Evolutionary conservation across 2,329 filamentous ascomycete genomes (phyloP).

Genomic region (Curvularia lunata): DNA sequence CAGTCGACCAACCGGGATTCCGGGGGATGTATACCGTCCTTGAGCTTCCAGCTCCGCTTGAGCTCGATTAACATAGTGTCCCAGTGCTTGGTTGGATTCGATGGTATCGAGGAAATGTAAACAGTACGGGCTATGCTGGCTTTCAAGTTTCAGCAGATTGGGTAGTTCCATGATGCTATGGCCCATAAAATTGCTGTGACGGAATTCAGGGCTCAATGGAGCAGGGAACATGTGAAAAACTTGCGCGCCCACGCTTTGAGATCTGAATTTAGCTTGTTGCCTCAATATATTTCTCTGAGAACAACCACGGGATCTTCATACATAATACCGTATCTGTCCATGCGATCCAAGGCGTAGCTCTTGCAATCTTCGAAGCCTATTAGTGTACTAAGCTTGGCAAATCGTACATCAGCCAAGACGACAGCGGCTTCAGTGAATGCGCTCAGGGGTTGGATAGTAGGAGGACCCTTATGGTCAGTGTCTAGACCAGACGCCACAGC

Average conservation of each 20-base stretch:
- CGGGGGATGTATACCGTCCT: constrained; percentile 13
- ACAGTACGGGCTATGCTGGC: constrained; percentile 20
- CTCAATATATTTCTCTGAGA: constrained; percentile 46
- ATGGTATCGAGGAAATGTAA: constrained; percentile 25
- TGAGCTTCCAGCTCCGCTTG: constrained; percentile 18
- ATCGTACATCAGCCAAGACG: constrained; percentile 32
- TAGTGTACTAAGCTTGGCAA: constrained; percentile 42
- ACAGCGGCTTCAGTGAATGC: constrained; percentile 18
- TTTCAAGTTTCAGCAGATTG: constrained; percentile 35
- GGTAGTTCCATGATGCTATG: constrained; percentile 17
- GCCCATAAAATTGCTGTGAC: not conserved
- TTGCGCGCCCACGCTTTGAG: constrained; percentile 31
- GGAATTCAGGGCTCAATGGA: not conserved
- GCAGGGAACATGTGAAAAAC: constrained; percentile 24
- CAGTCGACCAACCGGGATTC: not conserved
- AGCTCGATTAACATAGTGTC: constrained; percentile 35
- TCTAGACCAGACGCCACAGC: constrained; percentile 7
- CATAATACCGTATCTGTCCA: constrained; percentile 40
- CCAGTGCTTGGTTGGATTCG: constrained; percentile 22
- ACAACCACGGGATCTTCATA: constrained; percentile 47
- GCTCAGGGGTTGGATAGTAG: constrained; percentile 29
- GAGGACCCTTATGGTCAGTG: constrained; percentile 25
- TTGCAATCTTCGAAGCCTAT: constrained; percentile 50
- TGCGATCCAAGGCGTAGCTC: constrained; percentile 40
- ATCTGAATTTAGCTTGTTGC: constrained; percentile 29